A percentile compares a stretch with the other conserved stretches of the same genome.
These are phyloP conservation scores for Whalleya microplaca DNA, from an alignment of 2,329 filamentous ascomycete genomes.

Conservation along the genomic window DNA sequence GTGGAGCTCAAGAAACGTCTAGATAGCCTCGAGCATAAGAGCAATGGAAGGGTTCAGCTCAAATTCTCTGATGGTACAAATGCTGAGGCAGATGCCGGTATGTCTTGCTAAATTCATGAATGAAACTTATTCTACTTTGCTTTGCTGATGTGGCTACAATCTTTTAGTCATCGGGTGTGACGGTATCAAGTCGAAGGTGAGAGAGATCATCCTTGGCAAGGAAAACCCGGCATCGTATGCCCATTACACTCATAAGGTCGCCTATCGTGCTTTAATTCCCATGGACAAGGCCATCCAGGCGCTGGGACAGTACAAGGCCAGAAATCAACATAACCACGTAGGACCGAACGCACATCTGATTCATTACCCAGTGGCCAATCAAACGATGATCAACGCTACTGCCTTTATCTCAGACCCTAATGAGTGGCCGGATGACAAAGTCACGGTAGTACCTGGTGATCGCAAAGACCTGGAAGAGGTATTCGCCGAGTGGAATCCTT, in stretches of 20 bases:
- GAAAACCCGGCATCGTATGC: slow-evolving; percentile 47
- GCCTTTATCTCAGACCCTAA: slow-evolving; percentile 26
- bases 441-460: slow-evolving; percentile 15
- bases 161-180: slow-evolving; percentile 47
- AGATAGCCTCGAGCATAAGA: slow-evolving; percentile 31
- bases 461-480: slow-evolving; percentile 21
- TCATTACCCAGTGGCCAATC: slow-evolving; percentile 29
- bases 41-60: slow-evolving; percentile 37
- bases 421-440: slow-evolving; percentile 25
- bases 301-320: slow-evolving; percentile 44
- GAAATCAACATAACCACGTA: slow-evolving; percentile 27
- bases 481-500: slow-evolving; percentile 26
- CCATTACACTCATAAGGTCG: slow-evolving; percentile 55
- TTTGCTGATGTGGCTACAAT: background rate
- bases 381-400: slow-evolving; percentile 29
- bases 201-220: slow-evolving; percentile 47
- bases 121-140: slow-evolving; percentile 27
- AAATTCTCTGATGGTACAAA: slow-evolving; percentile 48
- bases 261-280: slow-evolving; percentile 53
- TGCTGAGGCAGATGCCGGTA: slow-evolving; percentile 40
- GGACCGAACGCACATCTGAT: slow-evolving; percentile 29
- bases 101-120: background rate
- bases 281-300: slow-evolving; percentile 50
- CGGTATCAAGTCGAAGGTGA: slow-evolving; percentile 52
- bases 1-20: slow-evolving; percentile 47